Evolutionary conservation across 352 stramenopile species (phyloP), one percentile per base, ranked within the genome.

Genomic region (Pilasporangium apinafurcum): DNA sequence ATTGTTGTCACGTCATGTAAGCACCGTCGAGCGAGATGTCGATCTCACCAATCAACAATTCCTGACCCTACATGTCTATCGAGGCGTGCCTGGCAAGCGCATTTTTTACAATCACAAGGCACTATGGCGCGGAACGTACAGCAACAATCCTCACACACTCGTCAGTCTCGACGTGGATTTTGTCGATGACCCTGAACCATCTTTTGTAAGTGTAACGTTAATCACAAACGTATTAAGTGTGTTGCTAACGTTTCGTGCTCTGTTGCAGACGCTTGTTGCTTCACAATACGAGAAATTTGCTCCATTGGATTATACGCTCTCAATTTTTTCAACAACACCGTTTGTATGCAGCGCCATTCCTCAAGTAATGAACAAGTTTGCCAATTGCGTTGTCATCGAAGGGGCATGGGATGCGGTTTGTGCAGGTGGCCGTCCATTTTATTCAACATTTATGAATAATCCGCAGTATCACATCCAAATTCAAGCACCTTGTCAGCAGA

Each of bases 1-100:
- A 33, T 65, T 98, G 27, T 62, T 98, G 5, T 95, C 87, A n/a
- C 71, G 92, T 21, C 94, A 98, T 48, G 88, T 97, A 10, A 90
- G 81, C 27, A 68, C 53, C 1, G 81, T 89, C 28, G 70, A 95
- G 47, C 62, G 80, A 20, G 67, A 89, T 13, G 60, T 48, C 8
- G 69, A 83, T 34, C 59, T 66, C 6, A 62, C 56, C 5, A 59
- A 40, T 9, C 71, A 83, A 51, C 76, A 92, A 51, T 97, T 94
- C 42, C 53, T 97, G 12, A 96, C 90, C 17, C 70, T 97, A 13
- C 89, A 97, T 46, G 84, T 97, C 7, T 97, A 96, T 48, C 65
- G 79, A 9, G 53, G 63, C 16, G 52, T 59, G n/a, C 43, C 55
- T 28, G 76, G 80, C 10, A 60, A 73, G 30, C 83, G 83, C 7